These are phyloP conservation scores for Apostasia ramifera DNA, from an alignment of 106 monocot genomes.

Conservation along the genomic window DNA sequence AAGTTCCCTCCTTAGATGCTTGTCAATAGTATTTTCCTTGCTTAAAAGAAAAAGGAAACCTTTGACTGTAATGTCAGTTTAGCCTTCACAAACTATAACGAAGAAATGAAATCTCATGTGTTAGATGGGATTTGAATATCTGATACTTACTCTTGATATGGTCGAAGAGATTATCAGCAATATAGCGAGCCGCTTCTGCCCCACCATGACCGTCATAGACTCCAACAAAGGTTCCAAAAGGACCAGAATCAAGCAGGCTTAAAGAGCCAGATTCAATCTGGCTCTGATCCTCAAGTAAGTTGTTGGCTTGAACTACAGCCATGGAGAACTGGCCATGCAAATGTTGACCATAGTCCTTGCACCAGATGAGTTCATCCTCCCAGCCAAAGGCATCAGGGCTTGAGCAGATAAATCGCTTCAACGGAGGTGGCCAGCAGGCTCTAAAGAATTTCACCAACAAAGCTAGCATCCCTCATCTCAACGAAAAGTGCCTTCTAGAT, in stretches of 20 bases:
- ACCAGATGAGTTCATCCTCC: conserved; percentile 6
- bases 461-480: conserved; percentile 8
- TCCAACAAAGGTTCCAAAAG: conserved; percentile 9
- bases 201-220: conserved; percentile 9
- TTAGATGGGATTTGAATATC: too few relatives aligned
- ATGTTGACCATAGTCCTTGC: conserved; percentile 6
- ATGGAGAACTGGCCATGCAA: conserved; percentile 16
- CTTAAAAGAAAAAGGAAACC: too few relatives aligned
- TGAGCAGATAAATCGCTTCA: neutral
- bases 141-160: conserved; percentile 11
- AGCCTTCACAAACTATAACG: too few relatives aligned
- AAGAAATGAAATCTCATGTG: too few relatives aligned
- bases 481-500: neutral
- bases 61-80: too few relatives aligned
- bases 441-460: conserved; percentile 11
- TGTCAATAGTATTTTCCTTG: too few relatives aligned
- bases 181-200: neutral
- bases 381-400: neutral
- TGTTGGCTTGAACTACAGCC: conserved; percentile 18
- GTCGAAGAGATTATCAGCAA: neutral
- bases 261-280: conserved; percentile 19
- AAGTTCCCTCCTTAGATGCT: too few relatives aligned
- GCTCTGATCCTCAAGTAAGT: conserved; percentile 13
- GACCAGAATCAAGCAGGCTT: conserved; percentile 6
- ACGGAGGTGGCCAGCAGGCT: conserved; percentile 7